Base-by-base conservation (phyloP, 495 filamentous ascomycete genomes). In the Annulohypoxylon moriforme region DNA sequence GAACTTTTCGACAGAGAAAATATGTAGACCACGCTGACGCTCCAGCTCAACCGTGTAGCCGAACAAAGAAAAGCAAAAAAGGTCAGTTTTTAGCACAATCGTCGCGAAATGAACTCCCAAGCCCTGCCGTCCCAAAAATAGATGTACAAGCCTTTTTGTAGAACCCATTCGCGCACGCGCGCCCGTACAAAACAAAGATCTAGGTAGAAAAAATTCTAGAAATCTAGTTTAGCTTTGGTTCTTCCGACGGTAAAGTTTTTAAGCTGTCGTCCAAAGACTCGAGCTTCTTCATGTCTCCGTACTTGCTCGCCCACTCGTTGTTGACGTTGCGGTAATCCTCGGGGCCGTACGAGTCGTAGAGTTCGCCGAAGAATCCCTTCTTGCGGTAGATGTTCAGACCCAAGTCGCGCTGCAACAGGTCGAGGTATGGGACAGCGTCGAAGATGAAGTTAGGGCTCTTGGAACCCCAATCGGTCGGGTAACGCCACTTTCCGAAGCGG, bases 371-470 rank as follows among this genome's bases (percentile, higher is more conserved):
- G 77, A 83, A 84, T 44, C 79, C 76, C 4, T 58, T 64, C 78
- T 85, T 85, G 20, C 83, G 79, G 62, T 80, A 79, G 33, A 80
- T 74, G 42, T 74, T 66, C 14, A 85, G 73, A 11, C 92, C 92
- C 55, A 96, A 63, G 74, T 95, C 92, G 1, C 79, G 74, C 59
- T 93, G 73, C 78, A 94, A 69, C 69, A 93, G 67, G 78, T 95
- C 93, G 3, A 94, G 75, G 73, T 94, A 96, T n/a, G 93, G 90
- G 46, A 94, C 68, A 1, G 84, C 86, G 76, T 96, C 92, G 73
- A 93, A 94, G 53, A 91, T 89, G 63, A 93, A 88, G 72, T 93
- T 91, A 0, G 90, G 90, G 64, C 87, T 88, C 63, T 86, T 84
- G 20, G 78, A 78, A 0, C 90, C 91, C 60, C 86, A 88, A 1